These are phyloP conservation scores for Barnettozyma wickerhamii DNA, from an alignment of 805 yeast species.

Conservation along the genomic window DNA sequence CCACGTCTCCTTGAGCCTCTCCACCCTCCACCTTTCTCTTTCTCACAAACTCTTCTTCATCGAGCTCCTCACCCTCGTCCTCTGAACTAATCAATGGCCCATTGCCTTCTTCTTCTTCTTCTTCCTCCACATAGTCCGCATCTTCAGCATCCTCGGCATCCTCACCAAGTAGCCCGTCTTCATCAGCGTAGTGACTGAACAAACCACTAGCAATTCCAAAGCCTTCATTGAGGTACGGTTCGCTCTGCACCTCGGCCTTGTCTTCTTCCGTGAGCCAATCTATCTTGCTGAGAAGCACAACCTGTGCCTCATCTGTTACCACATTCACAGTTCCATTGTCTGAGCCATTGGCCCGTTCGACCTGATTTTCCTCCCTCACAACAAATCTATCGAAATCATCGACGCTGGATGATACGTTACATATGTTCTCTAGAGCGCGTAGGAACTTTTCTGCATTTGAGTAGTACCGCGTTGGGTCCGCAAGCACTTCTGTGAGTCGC, in stretches of 20 bases:
- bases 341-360: background rate
- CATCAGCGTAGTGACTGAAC: conserved; percentile 5
- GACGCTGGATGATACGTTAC: conserved; percentile 15
- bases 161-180: conserved; percentile 7
- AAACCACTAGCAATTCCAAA: conserved; percentile 6
- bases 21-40: conserved; percentile 9
- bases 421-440: conserved; percentile 33
- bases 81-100: background rate
- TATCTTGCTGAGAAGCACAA: conserved; percentile 20
- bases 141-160: conserved; percentile 1
- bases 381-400: conserved; percentile 10
- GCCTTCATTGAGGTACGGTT: conserved; percentile 13
- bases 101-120: background rate
- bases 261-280: conserved; percentile 25
- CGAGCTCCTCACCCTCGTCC: conserved; percentile 6
- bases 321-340: conserved; percentile 3
- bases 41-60: conserved; percentile 6
- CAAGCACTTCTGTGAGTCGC: conserved; percentile 42
- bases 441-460: conserved; percentile 38
- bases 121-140: conserved; percentile 6
- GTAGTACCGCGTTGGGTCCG: conserved; percentile 39
- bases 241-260: conserved; percentile 18
- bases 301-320: conserved; percentile 19
- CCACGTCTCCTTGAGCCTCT: background rate
- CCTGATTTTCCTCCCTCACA: background rate